Percentiles rank a stretch among this genome's conserved stretches.
These are phyloP conservation scores for Backusella liffmaniae DNA, from an alignment of 192 early-diverging fungal species.

Conservation along the genomic window DNA sequence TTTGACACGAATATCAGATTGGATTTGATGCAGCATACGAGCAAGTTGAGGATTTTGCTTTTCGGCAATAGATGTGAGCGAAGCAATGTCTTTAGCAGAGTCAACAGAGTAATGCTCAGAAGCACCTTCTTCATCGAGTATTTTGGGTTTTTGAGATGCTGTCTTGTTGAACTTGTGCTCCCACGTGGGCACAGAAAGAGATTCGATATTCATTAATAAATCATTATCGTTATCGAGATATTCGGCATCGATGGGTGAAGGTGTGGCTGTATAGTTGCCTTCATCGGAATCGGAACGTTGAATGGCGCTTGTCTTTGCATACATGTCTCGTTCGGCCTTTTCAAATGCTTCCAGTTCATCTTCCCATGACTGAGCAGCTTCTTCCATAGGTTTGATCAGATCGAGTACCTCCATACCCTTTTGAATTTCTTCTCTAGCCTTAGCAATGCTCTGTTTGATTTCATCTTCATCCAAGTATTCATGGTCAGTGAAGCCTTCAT, in stretches of 20 bases:
- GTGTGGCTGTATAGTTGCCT: conserved; percentile 23
- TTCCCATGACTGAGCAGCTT: conserved; percentile 30
- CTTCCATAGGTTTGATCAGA: conserved; percentile 28
- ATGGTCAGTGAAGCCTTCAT: conserved; percentile 2
- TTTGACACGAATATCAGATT: conserved; percentile 57
- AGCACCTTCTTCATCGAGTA: background rate
- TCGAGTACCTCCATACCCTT: conserved; percentile 40
- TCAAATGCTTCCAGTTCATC: conserved; percentile 35
- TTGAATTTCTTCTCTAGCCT: conserved; percentile 35
- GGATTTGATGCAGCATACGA: conserved; percentile 60
- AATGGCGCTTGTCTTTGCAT: conserved; percentile 3
- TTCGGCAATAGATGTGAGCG: background rate
- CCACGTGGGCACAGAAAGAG: conserved; percentile 30
- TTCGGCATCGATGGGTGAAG: conserved; percentile 7
- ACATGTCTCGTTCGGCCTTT: conserved; percentile 16
- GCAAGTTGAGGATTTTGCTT: conserved; percentile 34
- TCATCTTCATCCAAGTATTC: conserved; percentile 4
- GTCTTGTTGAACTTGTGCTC: background rate
- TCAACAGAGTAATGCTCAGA: background rate
- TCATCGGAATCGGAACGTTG: conserved; percentile 22
- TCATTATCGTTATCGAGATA: conserved; percentile 8
- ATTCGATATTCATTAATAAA: conserved; percentile 21
- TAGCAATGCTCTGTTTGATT: conserved; percentile 36
- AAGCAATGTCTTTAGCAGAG: background rate
- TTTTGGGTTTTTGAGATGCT: background rate